These are phyloP conservation scores for Thalia dealbata DNA, from an alignment of 176 grass and related monocot species.

Conservation along the genomic window DNA sequence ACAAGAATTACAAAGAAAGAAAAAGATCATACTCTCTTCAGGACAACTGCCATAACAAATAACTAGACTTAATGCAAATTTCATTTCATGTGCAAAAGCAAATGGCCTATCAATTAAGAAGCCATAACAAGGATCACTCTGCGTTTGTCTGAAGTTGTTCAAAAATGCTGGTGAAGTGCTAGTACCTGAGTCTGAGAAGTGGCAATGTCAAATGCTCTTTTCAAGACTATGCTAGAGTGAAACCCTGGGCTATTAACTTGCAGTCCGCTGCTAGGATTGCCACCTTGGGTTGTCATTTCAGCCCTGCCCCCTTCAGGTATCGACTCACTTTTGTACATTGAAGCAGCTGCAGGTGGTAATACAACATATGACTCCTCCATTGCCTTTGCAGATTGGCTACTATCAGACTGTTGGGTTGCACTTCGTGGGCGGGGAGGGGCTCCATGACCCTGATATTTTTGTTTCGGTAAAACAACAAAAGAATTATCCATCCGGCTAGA, in stretches of 20 bases:
- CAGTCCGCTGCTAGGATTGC: conserved; percentile 28
- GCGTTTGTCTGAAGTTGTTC: too few species aligned
- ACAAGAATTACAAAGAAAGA: background rate
- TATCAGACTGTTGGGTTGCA: conserved; percentile 26
- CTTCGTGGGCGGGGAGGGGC: conserved; percentile 47
- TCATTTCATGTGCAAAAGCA: background rate
- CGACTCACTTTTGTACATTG: conserved; percentile 51
- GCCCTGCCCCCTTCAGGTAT: conserved; percentile 39
- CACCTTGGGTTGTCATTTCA: conserved; percentile 22
- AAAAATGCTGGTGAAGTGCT: background rate
- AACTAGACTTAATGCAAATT: background rate
- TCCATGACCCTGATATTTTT: conserved; percentile 45
- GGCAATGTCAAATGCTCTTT: conserved; percentile 89
- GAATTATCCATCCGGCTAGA: conserved; percentile 79
- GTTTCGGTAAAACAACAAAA: conserved; percentile 63
- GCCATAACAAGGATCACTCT: background rate
- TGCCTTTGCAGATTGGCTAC: conserved; percentile 45
- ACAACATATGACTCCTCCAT: conserved; percentile 96
- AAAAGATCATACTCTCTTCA: background rate
- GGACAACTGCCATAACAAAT: background rate
- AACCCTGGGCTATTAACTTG: conserved; percentile 60
- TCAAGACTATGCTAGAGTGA: conserved; percentile 79
- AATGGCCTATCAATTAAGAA: background rate
- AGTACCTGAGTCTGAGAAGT: conserved; percentile 85
- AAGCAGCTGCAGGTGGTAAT: conserved; percentile 74